Conservation (phyloP, 2,329 filamentous ascomycete genomes). For the Aspergillus ochraceoroseus region DNA sequence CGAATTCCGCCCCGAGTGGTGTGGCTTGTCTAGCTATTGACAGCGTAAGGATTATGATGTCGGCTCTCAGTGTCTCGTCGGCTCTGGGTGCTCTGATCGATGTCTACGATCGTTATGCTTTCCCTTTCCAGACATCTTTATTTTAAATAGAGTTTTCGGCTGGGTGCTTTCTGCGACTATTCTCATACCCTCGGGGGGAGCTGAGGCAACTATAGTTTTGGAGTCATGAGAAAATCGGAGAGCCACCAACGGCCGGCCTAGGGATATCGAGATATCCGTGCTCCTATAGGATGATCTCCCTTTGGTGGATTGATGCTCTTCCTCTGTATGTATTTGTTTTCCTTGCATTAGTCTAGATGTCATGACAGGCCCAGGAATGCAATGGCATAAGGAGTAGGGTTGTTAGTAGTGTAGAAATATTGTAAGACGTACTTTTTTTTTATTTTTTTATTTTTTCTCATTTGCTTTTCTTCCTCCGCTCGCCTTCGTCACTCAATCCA, state of each 20-base stretch:
- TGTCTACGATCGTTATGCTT: not conserved
- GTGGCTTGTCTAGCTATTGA: slow-evolving; percentile 1
- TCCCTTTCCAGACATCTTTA: not conserved
- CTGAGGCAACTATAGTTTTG: not conserved
- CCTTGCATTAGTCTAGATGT: slow-evolving; percentile 24
- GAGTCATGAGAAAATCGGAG: not conserved
- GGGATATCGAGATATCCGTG: slow-evolving; percentile 12
- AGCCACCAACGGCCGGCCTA: slow-evolving; percentile 2
- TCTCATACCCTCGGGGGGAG: not conserved
- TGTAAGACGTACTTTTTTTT: slow-evolving; percentile 20
- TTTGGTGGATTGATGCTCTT: slow-evolving; percentile 9
- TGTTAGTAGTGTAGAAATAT: not conserved
- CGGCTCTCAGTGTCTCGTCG: not conserved
- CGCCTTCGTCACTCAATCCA: slow-evolving; percentile 5
- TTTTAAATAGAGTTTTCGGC: slow-evolving; percentile 3
- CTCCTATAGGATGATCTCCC: slow-evolving; percentile 15
- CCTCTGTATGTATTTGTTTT: slow-evolving; percentile 24
- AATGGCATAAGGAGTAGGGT: slow-evolving; percentile 12
- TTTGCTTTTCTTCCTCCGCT: not conserved
- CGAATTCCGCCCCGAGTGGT: not conserved
- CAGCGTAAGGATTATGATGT: not conserved
- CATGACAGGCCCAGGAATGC: slow-evolving; percentile 19
- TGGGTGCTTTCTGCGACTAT: not conserved
- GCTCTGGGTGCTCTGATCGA: not conserved
- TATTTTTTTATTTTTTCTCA: not conserved